These are phyloP conservation scores for Colletotrichum coccodes DNA, from an alignment of 2,329 filamentous ascomycete genomes.

Conservation along the genomic window DNA sequence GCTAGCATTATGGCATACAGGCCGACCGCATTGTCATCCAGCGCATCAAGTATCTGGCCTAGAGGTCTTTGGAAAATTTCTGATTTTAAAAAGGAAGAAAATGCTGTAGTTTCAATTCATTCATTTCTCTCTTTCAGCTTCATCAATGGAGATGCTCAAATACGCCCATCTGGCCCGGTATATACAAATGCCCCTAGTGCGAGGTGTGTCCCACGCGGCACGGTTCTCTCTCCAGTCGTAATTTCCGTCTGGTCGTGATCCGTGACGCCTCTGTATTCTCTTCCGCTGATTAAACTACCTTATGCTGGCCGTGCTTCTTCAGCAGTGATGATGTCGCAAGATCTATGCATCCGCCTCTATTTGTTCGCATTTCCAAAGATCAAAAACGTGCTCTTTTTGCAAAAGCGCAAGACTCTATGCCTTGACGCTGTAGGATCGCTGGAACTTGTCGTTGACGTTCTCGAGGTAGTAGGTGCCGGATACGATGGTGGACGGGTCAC, in stretches of 20 bases:
- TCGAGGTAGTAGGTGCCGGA: constrained; percentile 81
- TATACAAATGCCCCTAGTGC: constrained; percentile 16
- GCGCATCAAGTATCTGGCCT: not conserved
- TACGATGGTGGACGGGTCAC: constrained; percentile 72
- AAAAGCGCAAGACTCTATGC: constrained; percentile 58
- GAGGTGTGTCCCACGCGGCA: not conserved
- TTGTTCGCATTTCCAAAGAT: constrained; percentile 9
- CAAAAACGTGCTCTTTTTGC: constrained; percentile 2
- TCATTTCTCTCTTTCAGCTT: constrained; percentile 9
- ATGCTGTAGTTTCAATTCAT: constrained; percentile 4
- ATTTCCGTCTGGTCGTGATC: not conserved
- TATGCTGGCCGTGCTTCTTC: constrained; percentile 12
- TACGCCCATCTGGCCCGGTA: constrained; percentile 13
- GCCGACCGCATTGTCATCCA: too few relatives aligned
- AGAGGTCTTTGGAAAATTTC: not conserved
- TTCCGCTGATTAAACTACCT: constrained; percentile 24
- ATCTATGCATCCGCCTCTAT: constrained; percentile 34
- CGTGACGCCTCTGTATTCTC: constrained; percentile 4
- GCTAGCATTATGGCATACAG: not conserved
- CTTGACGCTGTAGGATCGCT: constrained; percentile 81
- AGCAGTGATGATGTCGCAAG: constrained; percentile 26
- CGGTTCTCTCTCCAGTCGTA: not conserved
- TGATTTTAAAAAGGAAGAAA: not conserved
- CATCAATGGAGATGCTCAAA: constrained; percentile 9
- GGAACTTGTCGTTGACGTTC: constrained; percentile 87